Conservation (phyloP, 768 basidiomycete genomes). For the Kwoniella botswanensis region DNA sequence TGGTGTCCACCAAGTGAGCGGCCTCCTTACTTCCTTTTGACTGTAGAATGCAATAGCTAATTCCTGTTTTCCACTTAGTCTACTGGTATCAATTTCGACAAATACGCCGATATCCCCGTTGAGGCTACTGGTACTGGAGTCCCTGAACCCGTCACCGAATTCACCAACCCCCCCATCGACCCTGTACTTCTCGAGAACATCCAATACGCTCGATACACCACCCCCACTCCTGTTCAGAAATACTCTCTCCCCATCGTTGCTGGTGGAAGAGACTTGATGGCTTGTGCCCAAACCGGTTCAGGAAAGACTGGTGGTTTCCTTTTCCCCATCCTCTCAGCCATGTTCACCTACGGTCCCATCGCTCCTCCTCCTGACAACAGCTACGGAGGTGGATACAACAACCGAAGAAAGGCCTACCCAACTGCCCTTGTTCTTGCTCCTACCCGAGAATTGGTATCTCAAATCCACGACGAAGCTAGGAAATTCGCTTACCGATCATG, state of each 20-base stretch:
- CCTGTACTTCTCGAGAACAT: constrained; percentile 95
- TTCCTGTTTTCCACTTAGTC: constrained; percentile 64
- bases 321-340: constrained; percentile 96
- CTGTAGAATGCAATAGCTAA: not conserved
- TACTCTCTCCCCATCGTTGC: constrained; percentile 99
- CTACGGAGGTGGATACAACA: constrained; percentile 63
- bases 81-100: constrained; percentile 99
- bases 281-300: constrained; percentile 84
- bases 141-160: constrained; percentile 88
- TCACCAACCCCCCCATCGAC: constrained; percentile 88
- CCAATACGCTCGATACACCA: constrained; percentile 84
- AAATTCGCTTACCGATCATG: constrained; percentile 99
- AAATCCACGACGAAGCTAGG: constrained; percentile 98
- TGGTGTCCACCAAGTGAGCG: constrained; percentile 54
- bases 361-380: constrained; percentile 66
- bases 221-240: constrained; percentile 98
- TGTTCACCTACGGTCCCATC: constrained; percentile 81
- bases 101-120: constrained; percentile 99
- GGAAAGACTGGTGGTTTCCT: constrained; percentile 99
- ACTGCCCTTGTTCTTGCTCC: constrained; percentile 97
- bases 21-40: not conserved
- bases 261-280: constrained; percentile 64
- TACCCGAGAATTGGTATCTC: constrained; percentile 96
- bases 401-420: constrained; percentile 87
- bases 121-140: constrained; percentile 96